Conservation (phyloP, 2,329 filamentous ascomycete genomes). For the Monilinia laxa region DNA sequence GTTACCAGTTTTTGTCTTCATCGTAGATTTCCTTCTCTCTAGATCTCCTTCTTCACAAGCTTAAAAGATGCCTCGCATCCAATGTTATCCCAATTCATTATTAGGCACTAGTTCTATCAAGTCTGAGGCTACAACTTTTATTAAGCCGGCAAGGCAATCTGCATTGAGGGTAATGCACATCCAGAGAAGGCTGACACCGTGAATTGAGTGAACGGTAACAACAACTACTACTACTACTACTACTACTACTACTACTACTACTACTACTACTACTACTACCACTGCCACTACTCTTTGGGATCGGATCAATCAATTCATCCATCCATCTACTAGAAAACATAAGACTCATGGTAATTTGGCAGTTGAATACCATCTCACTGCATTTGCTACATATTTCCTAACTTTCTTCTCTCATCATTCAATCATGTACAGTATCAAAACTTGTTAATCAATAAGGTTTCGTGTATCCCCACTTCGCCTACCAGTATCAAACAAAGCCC, state of each 20-base stretch:
- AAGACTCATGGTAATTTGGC: conserved; percentile 4
- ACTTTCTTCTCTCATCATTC: background rate
- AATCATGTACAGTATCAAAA: background rate
- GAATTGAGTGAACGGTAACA: conserved; percentile 18
- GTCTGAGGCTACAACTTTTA: conserved; percentile 20
- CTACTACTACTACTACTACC: background rate
- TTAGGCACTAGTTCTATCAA: conserved; percentile 16
- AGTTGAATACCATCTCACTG: background rate
- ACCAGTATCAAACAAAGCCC: conserved; percentile 23
- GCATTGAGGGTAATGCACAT: conserved; percentile 12
- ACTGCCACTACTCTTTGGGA: too few species aligned
- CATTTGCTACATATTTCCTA: background rate
- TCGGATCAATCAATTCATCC: too few species aligned
- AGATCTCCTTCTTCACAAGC: too few species aligned
- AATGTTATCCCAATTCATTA: background rate
- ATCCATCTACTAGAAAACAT: too few species aligned
- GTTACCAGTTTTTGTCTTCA: background rate
- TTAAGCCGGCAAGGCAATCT: conserved; percentile 16
- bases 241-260: background rate
- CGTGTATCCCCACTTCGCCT: conserved; percentile 24
- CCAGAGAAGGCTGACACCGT: conserved; percentile 20
- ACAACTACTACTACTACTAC: background rate
- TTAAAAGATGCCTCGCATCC: conserved; percentile 8
- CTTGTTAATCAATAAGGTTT: conserved; percentile 11
- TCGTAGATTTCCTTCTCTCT: conserved; percentile 14